Percentiles rank a stretch among this genome's conserved stretches.
Evolutionary conservation across 1,284 basidiomycete genomes (phyloP).

Genomic region (Naganishia cerealis): DNA sequence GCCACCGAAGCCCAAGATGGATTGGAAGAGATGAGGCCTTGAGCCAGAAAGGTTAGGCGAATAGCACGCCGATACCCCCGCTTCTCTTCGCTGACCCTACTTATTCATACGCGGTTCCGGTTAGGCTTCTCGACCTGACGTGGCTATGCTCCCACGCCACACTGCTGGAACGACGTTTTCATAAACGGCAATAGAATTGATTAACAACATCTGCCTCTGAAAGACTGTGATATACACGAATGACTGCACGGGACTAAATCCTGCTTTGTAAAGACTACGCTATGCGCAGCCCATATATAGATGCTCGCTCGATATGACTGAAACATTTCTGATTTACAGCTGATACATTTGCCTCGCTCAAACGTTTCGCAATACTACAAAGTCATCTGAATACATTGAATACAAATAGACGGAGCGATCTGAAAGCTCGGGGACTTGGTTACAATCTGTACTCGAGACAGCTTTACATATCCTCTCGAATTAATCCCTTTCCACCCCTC

Average conservation of each 20-base stretch:
- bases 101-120: neutral
- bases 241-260: neutral
- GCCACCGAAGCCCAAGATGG: constrained; percentile 19
- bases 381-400: neutral
- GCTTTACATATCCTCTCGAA: constrained; percentile 39
- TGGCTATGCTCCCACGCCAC: neutral
- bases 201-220: neutral
- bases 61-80: neutral
- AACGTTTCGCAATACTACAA: neutral
- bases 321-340: neutral
- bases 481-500: constrained; percentile 49
- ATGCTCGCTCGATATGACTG: neutral
- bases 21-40: constrained; percentile 21
- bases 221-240: constrained; percentile 1
- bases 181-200: neutral
- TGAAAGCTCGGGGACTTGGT: neutral
- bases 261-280: neutral
- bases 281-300: neutral
- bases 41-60: neutral
- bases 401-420: neutral
- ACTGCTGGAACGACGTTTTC: neutral
- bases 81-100: neutral
- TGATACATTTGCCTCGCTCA: neutral
- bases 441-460: neutral
- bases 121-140: neutral